Percentiles rank a stretch among this genome's conserved stretches.
phyloP scores from a whole-genome alignment of 2,329 filamentous ascomycete species.

The Penicillium psychrosexuale region DNA sequence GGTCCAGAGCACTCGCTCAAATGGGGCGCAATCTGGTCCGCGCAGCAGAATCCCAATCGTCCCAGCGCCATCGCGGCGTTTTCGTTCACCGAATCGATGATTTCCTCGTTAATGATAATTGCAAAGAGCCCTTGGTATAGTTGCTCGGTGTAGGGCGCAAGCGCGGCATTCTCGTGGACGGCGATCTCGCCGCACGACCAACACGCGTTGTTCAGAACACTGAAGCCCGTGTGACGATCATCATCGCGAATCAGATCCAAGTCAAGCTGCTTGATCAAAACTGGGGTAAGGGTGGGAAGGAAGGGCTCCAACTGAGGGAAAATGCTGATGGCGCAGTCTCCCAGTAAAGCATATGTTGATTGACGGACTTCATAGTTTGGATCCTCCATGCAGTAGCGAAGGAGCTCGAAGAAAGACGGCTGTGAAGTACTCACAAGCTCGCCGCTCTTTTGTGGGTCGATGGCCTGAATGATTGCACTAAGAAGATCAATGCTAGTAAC shows the following conservation, averaged over 20 bases:
- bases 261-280: constrained; percentile 84
- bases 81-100: constrained; percentile 83
- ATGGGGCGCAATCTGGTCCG: constrained; percentile 72
- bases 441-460: constrained; percentile 69
- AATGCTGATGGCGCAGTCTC: constrained; percentile 91
- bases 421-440: constrained; percentile 72
- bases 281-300: constrained; percentile 68
- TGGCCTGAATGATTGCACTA: constrained; percentile 87
- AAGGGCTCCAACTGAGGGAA: constrained; percentile 75
- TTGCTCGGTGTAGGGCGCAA: constrained; percentile 73
- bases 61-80: constrained; percentile 94
- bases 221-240: constrained; percentile 79
- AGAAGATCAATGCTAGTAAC: constrained; percentile 92
- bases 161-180: constrained; percentile 67
- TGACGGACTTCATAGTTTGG: constrained; percentile 88
- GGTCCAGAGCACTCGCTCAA: constrained; percentile 75
- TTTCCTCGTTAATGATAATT: constrained; percentile 80
- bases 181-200: constrained; percentile 95
- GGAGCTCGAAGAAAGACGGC: constrained; percentile 82
- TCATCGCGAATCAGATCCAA: constrained; percentile 73
- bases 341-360: constrained; percentile 90
- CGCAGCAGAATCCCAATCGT: constrained; percentile 75
- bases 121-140: constrained; percentile 73
- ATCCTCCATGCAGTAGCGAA: constrained; percentile 91
- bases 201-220: constrained; percentile 96